phyloP scores from a whole-genome alignment of 2,329 filamentous ascomycete species.

The Arthrobotrys megalospora region DNA sequence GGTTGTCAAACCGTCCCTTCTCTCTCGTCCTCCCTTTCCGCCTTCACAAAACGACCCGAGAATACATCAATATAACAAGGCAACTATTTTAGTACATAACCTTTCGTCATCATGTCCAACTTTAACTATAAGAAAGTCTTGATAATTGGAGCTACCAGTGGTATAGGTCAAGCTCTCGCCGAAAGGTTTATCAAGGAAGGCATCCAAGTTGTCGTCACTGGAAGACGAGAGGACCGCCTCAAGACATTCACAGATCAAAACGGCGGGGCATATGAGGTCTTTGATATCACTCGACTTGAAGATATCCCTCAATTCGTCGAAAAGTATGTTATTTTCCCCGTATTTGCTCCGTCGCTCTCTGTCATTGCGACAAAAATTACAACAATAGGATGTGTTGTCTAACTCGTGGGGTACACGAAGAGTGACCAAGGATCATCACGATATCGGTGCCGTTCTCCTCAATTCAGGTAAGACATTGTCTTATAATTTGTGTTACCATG shows the following conservation, averaged over 20 bases:
- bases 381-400: constrained; percentile 36
- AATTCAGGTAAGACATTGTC: constrained; percentile 70
- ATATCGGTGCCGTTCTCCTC: constrained; percentile 73
- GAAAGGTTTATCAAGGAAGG: constrained; percentile 70
- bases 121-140: constrained; percentile 74
- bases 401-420: constrained; percentile 61
- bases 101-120: constrained; percentile 56
- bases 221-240: constrained; percentile 72
- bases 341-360: neutral
- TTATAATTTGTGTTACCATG: neutral
- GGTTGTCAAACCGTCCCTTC: neutral
- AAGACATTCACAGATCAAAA: constrained; percentile 70
- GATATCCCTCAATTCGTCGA: constrained; percentile 69
- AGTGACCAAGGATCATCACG: constrained; percentile 68
- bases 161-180: constrained; percentile 72
- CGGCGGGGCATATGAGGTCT: constrained; percentile 66
- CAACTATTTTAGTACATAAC: neutral
- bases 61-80: neutral
- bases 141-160: constrained; percentile 72
- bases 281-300: constrained; percentile 70
- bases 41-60: neutral
- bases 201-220: constrained; percentile 73
- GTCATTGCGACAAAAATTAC: constrained; percentile 27
- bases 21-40: neutral
- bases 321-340: constrained; percentile 64